phyloP scores from a whole-genome alignment of 305 asterid species.

The Fraxinus nigra region DNA sequence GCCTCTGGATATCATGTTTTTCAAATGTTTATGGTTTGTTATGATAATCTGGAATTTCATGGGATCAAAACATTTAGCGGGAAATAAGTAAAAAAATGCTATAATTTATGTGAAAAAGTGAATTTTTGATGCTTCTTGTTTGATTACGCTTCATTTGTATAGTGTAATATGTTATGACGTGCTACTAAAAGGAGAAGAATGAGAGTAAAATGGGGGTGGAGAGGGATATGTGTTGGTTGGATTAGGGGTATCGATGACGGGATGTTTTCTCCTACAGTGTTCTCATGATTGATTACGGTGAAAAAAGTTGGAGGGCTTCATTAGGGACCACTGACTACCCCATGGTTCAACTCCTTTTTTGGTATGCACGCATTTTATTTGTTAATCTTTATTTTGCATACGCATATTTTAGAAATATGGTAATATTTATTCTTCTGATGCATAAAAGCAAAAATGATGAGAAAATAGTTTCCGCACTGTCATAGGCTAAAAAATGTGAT shows the following conservation, averaged over 20 bases:
- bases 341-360: constrained; percentile 79
- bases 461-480: constrained; percentile 4
- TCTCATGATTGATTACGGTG: constrained; percentile 76
- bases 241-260: constrained; percentile 93
- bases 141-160: not conserved
- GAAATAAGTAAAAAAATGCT: constrained; percentile 12
- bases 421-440: constrained; percentile 11
- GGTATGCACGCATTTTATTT: constrained; percentile 69
- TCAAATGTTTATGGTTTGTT: constrained; percentile 16
- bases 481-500: constrained; percentile 21
- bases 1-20: constrained; percentile 17
- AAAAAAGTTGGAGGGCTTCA: constrained; percentile 88
- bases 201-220: constrained; percentile 44
- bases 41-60: constrained; percentile 12
- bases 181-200: constrained; percentile 30
- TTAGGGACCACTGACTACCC: constrained; percentile 76
- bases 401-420: constrained; percentile 14
- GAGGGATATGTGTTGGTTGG: constrained; percentile 67
- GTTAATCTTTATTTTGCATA: constrained; percentile 50
- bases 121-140: constrained; percentile 18
- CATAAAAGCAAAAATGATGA: constrained; percentile 2
- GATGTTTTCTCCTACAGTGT: constrained; percentile 97
- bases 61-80: not conserved
- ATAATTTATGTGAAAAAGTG: constrained; percentile 16
- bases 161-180: constrained; percentile 25